Percentiles rank a stretch among this genome's conserved stretches.
Conservation (phyloP, 1,284 basidiomycete species). For the Rhodotorula sp. region DNA sequence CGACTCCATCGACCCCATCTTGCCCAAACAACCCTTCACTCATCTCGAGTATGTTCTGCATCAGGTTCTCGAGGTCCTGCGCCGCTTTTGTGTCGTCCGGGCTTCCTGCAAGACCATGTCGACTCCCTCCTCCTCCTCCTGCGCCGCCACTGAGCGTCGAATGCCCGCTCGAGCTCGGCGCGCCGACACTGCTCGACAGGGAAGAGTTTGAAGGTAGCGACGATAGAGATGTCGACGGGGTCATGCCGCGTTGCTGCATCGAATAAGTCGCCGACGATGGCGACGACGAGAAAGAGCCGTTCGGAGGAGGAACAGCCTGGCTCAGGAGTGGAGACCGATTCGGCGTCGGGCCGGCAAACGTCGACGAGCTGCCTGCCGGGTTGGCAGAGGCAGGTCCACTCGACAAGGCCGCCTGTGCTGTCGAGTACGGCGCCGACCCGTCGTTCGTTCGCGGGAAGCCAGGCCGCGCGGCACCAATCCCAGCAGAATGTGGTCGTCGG, state of each 20-base stretch:
- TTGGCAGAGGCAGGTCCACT: neutral
- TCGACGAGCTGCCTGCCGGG: neutral
- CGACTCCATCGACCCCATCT: neutral
- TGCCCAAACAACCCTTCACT: conserved; percentile 7
- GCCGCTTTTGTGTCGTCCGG: conserved; percentile 27
- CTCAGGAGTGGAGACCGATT: neutral
- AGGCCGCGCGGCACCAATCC: neutral
- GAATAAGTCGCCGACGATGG: neutral
- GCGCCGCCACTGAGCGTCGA: neutral
- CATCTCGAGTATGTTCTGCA: conserved; percentile 29
- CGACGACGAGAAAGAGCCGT: neutral
- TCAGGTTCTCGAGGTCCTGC: conserved; percentile 27
- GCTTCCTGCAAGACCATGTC: neutral
- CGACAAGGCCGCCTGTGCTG: neutral
- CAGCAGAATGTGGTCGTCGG: neutral
- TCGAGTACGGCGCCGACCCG: neutral
- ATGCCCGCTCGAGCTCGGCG: neutral
- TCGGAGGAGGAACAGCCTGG: neutral
- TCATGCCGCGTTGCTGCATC: neutral
- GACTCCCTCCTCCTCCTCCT: too few species aligned
- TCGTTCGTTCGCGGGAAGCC: neutral
- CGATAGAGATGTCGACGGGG: conserved; percentile 4
- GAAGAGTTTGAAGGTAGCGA: conserved; percentile 12
- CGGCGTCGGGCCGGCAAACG: neutral
- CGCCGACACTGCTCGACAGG: neutral